phyloP scores from a whole-genome alignment of 2,329 filamentous ascomycete genomes.

The Fusarium lyarnte region DNA sequence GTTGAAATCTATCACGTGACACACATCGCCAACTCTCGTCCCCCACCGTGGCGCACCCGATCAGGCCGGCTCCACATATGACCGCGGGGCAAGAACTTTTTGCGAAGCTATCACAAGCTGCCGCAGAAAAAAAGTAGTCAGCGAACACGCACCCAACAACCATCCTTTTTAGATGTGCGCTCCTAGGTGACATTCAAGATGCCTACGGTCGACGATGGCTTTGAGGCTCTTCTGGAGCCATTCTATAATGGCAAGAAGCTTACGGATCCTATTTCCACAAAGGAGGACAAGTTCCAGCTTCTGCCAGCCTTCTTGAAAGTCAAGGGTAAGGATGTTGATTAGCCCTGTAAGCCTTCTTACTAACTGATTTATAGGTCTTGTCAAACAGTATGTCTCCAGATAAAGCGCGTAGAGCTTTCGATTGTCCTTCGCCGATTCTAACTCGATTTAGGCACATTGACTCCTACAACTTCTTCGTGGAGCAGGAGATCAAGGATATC shows the following conservation, averaged over 20 bases:
- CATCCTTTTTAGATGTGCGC: slow-evolving; percentile 44
- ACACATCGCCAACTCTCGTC: slow-evolving; percentile 38
- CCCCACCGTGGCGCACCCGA: slow-evolving; percentile 42
- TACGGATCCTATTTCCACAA: slow-evolving; percentile 70
- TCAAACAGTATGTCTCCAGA: slow-evolving; percentile 75
- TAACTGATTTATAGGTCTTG: slow-evolving; percentile 65
- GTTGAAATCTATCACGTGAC: slow-evolving; percentile 29
- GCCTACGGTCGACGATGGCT: slow-evolving; percentile 68
- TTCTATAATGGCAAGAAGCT: slow-evolving; percentile 75
- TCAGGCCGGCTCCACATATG: slow-evolving; percentile 39
- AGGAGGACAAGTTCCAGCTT: slow-evolving; percentile 94
- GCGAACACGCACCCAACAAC: slow-evolving; percentile 20
- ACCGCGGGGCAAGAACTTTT: slow-evolving; percentile 47
- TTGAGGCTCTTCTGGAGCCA: slow-evolving; percentile 72
- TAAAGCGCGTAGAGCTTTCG: background rate
- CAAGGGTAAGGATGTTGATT: slow-evolving; percentile 67
- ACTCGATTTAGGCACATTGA: slow-evolving; percentile 75
- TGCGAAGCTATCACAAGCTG: slow-evolving; percentile 45
- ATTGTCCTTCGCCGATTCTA: slow-evolving; percentile 3
- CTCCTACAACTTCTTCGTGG: slow-evolving; percentile 98
- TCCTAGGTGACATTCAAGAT: slow-evolving; percentile 53
- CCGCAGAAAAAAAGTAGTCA: slow-evolving; percentile 37
- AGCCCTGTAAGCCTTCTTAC: slow-evolving; percentile 8
- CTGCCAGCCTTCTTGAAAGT: slow-evolving; percentile 98
- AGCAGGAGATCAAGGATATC: slow-evolving; percentile 96